A percentile compares a stretch with the other conserved stretches of the same genome.
phyloP scores from a whole-genome alignment of 805 yeast genomes.

The Yarrowia phangngaensis region DNA sequence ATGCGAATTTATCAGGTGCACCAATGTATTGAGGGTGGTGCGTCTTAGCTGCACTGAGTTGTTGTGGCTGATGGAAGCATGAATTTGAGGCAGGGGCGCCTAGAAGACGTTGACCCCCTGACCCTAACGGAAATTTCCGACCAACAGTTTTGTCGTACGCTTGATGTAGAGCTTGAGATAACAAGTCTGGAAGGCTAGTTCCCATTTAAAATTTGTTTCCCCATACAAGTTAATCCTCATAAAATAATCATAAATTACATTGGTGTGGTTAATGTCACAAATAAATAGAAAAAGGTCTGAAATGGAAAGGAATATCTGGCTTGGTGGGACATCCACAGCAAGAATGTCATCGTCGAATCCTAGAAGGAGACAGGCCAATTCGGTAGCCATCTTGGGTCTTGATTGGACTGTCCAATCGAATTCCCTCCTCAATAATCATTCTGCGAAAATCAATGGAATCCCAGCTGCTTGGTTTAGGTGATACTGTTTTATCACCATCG shows the following conservation, averaged over 20 bases:
- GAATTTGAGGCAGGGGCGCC: too few species aligned
- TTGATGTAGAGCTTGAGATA: too few species aligned
- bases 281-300: conserved; percentile 19
- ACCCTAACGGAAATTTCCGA: too few species aligned
- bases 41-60: conserved; percentile 26
- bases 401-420: conserved; percentile 23
- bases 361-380: conserved; percentile 11
- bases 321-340: not conserved
- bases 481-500: conserved; percentile 3
- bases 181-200: too few species aligned
- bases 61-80: too few species aligned
- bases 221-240: conserved; percentile 5
- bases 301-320: not conserved
- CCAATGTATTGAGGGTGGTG: not conserved
- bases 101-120: too few species aligned
- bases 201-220: too few species aligned
- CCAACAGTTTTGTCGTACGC: too few species aligned
- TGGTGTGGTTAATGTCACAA: conserved; percentile 22
- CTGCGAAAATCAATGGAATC: conserved; percentile 25
- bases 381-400: conserved; percentile 25
- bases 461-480: conserved; percentile 11
- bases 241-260: conserved; percentile 23
- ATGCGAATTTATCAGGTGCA: too few species aligned
- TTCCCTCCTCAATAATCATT: conserved; percentile 24
- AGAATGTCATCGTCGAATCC: conserved; percentile 5